Percentiles rank a stretch among this genome's conserved stretches.
Conservation (phyloP, 768 basidiomycete genomes). For the Roridomyces roridus region DNA sequence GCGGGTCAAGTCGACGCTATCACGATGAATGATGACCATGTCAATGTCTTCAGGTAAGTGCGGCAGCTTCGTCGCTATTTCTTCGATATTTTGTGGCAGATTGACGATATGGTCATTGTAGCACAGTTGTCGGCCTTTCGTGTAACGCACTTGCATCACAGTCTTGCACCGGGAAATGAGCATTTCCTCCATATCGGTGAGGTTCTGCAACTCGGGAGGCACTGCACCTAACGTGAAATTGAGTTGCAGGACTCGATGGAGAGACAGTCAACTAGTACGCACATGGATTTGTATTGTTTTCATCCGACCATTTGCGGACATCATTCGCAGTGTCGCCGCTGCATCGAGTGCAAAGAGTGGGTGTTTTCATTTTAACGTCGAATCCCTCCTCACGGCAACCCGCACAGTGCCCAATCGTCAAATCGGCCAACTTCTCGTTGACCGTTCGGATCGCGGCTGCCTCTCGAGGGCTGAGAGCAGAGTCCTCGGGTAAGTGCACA, state of each 20-base stretch:
- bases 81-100: constrained; percentile 8
- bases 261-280: not conserved
- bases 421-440: not conserved
- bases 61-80: constrained; percentile 8
- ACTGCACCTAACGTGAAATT: not conserved
- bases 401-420: not conserved
- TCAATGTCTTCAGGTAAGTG: constrained; percentile 14
- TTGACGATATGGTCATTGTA: constrained; percentile 21
- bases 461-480: not conserved
- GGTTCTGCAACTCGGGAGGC: constrained; percentile 4
- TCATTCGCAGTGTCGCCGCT: not conserved
- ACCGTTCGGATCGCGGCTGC: not conserved
- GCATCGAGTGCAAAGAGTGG: not conserved
- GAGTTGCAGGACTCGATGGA: not conserved
- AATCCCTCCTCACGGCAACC: constrained; percentile 13
- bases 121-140: constrained; percentile 16
- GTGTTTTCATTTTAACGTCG: not conserved
- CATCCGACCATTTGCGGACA: not conserved
- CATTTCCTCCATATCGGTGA: constrained; percentile 18
- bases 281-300: constrained; percentile 11
- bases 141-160: constrained; percentile 22
- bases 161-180: constrained; percentile 16
- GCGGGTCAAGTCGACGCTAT: not conserved
- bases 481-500: not conserved
- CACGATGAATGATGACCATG: constrained; percentile 15